Evolutionary conservation across 208 protist species (phyloP).

Genomic region (Crithidia brevicula): DNA sequence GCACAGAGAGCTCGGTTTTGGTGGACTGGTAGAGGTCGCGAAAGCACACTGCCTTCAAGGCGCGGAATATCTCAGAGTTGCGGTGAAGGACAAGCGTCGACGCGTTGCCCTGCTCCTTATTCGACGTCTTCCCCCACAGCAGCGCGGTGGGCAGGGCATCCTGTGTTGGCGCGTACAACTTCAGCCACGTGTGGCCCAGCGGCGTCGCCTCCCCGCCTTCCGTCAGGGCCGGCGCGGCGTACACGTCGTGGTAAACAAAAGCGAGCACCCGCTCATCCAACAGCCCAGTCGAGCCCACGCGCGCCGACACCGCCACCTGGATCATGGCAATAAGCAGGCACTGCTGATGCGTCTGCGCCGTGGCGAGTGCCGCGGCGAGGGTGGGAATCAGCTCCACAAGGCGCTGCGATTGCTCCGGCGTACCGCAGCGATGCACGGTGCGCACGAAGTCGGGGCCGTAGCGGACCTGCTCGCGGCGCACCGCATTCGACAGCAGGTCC

Average conservation of each 20-base stretch:
- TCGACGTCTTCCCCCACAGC: slow-evolving; percentile 14
- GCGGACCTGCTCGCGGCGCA: slow-evolving; percentile 32
- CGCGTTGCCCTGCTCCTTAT: not conserved
- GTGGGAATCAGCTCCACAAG: slow-evolving; percentile 36
- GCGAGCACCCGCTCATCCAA: slow-evolving; percentile 35
- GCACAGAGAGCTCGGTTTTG: slow-evolving; percentile 56
- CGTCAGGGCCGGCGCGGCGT: slow-evolving; percentile 68
- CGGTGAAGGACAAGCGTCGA: slow-evolving; percentile 3
- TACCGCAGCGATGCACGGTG: slow-evolving; percentile 29
- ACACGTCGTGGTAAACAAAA: slow-evolving; percentile 63
- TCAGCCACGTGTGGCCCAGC: slow-evolving; percentile 75
- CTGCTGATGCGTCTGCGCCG: slow-evolving; percentile 70
- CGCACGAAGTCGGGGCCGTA: slow-evolving; percentile 56
- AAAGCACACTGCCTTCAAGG: slow-evolving; percentile 27
- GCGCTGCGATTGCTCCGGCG: slow-evolving; percentile 16
- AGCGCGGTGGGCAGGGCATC: slow-evolving; percentile 33
- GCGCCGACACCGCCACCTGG: slow-evolving; percentile 24
- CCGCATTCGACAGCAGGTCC: slow-evolving; percentile 25
- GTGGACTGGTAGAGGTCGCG: slow-evolving; percentile 47
- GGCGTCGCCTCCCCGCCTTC: slow-evolving; percentile 77
- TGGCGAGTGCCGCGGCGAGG: slow-evolving; percentile 13
- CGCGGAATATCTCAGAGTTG: slow-evolving; percentile 19
- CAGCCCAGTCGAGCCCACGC: not conserved
- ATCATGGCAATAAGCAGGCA: slow-evolving; percentile 67
- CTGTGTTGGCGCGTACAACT: slow-evolving; percentile 39